A percentile compares a stretch with the other conserved stretches of the same genome.
Evolutionary conservation across 108 stramenopile species (phyloP).

Genomic region (Skeletonema costatum): DNA sequence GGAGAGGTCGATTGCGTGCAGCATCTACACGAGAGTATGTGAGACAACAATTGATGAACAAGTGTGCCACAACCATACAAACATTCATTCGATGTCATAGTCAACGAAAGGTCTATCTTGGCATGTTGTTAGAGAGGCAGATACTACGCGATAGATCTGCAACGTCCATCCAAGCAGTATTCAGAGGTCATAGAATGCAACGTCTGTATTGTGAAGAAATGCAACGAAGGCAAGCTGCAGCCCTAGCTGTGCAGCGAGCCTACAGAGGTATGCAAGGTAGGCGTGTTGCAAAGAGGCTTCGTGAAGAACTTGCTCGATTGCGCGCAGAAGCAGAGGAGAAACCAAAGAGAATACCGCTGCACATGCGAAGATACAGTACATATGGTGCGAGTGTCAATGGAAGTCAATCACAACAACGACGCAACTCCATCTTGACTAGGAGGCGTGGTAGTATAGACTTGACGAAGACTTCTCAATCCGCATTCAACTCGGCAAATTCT

Average conservation of each 20-base stretch:
- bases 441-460: conserved; percentile 7
- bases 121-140: conserved; percentile 8
- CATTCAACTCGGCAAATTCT: conserved; percentile 1
- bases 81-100: conserved; percentile 2
- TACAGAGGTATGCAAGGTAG: conserved; percentile 28
- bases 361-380: conserved; percentile 34
- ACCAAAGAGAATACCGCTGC: conserved; percentile 42
- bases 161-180: conserved; percentile 15
- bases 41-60: conserved; percentile 12
- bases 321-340: conserved; percentile 24
- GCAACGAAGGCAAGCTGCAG: conserved; percentile 13
- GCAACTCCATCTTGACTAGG: background rate
- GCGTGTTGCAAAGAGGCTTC: background rate
- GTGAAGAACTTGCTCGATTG: conserved; percentile 7
- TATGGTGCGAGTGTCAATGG: conserved; percentile 10
- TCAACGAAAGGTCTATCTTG: conserved; percentile 17
- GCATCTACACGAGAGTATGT: conserved; percentile 22
- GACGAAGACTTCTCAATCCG: background rate
- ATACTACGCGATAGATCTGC: conserved; percentile 30
- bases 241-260: conserved; percentile 25
- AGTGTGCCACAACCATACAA: conserved; percentile 28
- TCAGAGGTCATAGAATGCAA: conserved; percentile 13
- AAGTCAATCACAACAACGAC: background rate
- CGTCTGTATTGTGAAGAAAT: conserved; percentile 9
- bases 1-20: conserved; percentile 20